Conservation (phyloP, 257 asterid species). For the Nicotiana attenuata region DNA sequence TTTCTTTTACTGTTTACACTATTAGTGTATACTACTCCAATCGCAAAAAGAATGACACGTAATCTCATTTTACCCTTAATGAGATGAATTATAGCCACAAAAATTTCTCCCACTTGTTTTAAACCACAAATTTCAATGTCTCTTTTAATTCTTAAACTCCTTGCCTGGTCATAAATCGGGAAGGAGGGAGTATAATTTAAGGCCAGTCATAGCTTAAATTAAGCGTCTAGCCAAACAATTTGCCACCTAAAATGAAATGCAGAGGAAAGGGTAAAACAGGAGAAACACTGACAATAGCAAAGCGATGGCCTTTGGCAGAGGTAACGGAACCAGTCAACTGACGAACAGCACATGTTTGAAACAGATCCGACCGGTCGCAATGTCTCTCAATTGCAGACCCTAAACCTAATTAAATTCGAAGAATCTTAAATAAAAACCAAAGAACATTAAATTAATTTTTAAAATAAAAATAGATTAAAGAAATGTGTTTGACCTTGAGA, state of each 20-base stretch:
- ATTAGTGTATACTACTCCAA: not conserved
- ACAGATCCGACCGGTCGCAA: conserved; percentile 18
- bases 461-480: not conserved
- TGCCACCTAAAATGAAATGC: not conserved
- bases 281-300: conserved; percentile 60
- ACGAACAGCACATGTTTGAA: conserved; percentile 51
- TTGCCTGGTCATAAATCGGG: too few species aligned
- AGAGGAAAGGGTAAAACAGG: not conserved
- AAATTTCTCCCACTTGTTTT: too few species aligned
- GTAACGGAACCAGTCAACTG: conserved; percentile 60
- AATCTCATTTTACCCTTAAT: too few species aligned
- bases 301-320: conserved; percentile 61
- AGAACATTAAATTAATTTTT: not conserved
- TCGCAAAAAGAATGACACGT: not conserved
- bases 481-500: not conserved
- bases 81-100: too few species aligned
- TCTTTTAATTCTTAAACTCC: too few species aligned
- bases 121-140: too few species aligned
- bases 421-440: not conserved
- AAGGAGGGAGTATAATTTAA: too few species aligned
- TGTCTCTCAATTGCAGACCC: conserved; percentile 29
- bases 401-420: conserved; percentile 24
- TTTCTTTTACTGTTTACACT: not conserved
- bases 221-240: too few species aligned
- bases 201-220: too few species aligned